Base-by-base conservation (phyloP, 805 yeast species). In the Lipomyces anomalus region DNA sequence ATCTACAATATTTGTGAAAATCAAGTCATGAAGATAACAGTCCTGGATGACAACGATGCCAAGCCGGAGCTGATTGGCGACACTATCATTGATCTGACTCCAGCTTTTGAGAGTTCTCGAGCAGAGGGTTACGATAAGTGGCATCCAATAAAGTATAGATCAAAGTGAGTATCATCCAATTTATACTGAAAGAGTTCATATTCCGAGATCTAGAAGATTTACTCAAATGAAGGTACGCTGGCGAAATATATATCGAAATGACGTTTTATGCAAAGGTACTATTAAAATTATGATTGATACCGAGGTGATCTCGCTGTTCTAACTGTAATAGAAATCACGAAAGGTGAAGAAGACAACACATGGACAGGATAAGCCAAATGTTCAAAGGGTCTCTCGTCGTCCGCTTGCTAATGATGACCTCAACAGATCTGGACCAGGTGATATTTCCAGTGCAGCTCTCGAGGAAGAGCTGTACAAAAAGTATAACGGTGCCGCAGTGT, bases 191-290 rank as follows among this genome's bases (percentile, higher is more conserved):
- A 20, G 23, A n/a, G 5, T 38, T 13, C 28, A 17, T 6, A 22
- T 6, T 36, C 22, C 4, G 20, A 32, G 11, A 21, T 20, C 35
- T 16, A 38, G 20, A 18, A 18, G 35, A 32, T 22, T 32, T 32
- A 32, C 35, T 7, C 7, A 22, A n/a, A n/a, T n/a, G n/a, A n/a
- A n/a, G n/a, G 56, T 78, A 82, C 44, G 95, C 96, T 1, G 98
- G 98, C 1, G 84, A 78, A 63, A 78, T 92, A 1, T 90, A 80
- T 63, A 67, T 92, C 44, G 97, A 92, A 59, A 81, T 92, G 83
- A 87, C 97, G 0, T 92, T 86, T 60, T 86, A 85, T 60, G 92
- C 43, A 17, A 40, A 35, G 7, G 24, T 3, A 41, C 40, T 21
- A 38, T 28, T n/a, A n/a, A n/a, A n/a, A n/a, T n/a, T n/a, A n/a